Evolutionary conservation across 371 early-diverging fungal species (phyloP).

Genomic region (Chytridium lagenaria): DNA sequence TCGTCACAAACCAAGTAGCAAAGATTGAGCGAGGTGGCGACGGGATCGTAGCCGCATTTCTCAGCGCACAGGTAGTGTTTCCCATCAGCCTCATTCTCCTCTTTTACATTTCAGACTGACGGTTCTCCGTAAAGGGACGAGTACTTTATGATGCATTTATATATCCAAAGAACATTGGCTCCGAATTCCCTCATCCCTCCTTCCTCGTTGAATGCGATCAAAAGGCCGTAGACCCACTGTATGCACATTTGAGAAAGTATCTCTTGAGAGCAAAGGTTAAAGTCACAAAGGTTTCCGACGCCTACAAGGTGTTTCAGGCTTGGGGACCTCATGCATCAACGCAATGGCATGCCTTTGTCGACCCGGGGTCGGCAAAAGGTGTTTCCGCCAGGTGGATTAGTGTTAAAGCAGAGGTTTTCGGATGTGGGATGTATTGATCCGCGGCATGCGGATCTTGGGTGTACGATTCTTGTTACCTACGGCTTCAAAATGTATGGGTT

Average conservation of each 20-base stretch:
- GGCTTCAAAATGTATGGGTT: slow-evolving; percentile 22
- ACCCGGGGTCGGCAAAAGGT: slow-evolving; percentile 17
- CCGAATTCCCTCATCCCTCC: slow-evolving; percentile 64
- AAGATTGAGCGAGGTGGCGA: slow-evolving; percentile 71
- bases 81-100: too few species aligned
- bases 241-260: slow-evolving; percentile 77
- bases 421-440: slow-evolving; percentile 52
- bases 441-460: slow-evolving; percentile 52
- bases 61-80: slow-evolving; percentile 78
- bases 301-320: slow-evolving; percentile 60
- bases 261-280: slow-evolving; percentile 76
- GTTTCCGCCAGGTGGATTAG: slow-evolving; percentile 38
- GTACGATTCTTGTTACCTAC: slow-evolving; percentile 40
- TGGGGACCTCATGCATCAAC: slow-evolving; percentile 47
- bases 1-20: slow-evolving; percentile 88
- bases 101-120: too few species aligned
- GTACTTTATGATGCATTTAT: slow-evolving; percentile 90
- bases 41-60: slow-evolving; percentile 69
- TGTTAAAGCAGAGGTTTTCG: slow-evolving; percentile 40
- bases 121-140: slow-evolving; percentile 70
- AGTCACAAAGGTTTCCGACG: slow-evolving; percentile 54
- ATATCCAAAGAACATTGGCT: slow-evolving; percentile 73
- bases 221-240: slow-evolving; percentile 54
- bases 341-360: slow-evolving; percentile 38
- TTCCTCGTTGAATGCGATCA: slow-evolving; percentile 80